Evolutionary conservation across 495 filamentous ascomycete genomes (phyloP), one percentile per base, ranked within the genome.

Genomic region (Parathielavia hyrcaniae): DNA sequence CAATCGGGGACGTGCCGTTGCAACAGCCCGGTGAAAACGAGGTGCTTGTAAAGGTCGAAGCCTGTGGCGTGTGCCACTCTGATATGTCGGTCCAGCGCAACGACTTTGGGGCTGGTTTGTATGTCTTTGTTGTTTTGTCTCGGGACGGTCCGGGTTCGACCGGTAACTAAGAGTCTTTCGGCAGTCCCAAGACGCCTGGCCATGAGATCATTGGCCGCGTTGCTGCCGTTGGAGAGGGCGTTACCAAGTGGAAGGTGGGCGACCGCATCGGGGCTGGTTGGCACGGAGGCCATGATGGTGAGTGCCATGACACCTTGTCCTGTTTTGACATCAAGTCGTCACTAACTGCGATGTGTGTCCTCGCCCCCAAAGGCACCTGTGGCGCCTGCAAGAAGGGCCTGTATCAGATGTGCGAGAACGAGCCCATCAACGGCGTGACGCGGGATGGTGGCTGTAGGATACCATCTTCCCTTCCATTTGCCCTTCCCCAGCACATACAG

Each of bases 21-120:
- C 88, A 89, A 74, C 76, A 77, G 5, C 89, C 91, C 60, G 84
- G 83, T 48, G 78, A 83, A 39, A 74, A 84, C 69, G 87, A 91
- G 63, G 75, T 91, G 49, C 86, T 91, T 57, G 76, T 91, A 55
- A 82, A 77, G 64, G 71, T 75, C 56, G 72, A 74, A 39, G 70
- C 69, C 54, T 95, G 89, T 68, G 88, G 89, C 63, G 84, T 92
- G 17, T 91, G 88, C 70, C 86, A 83, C 36, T 87, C 83, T 20
- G 89, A 92, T 64, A 80, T 87, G 14, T 86, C 90, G 73, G 88
- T 83, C 50, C 83, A 87, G 57, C 84, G 77, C 57, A 83, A 86
- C 52, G 85, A 82, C 50, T 87, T 86, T 83, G 88, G 89, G 32
- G 87, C 85, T 47, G 66, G 69, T n/a, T 80, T 79, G 83, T 41